phyloP scores from a whole-genome alignment of 2,329 filamentous ascomycete species.

The Ophiostoma quercus region DNA sequence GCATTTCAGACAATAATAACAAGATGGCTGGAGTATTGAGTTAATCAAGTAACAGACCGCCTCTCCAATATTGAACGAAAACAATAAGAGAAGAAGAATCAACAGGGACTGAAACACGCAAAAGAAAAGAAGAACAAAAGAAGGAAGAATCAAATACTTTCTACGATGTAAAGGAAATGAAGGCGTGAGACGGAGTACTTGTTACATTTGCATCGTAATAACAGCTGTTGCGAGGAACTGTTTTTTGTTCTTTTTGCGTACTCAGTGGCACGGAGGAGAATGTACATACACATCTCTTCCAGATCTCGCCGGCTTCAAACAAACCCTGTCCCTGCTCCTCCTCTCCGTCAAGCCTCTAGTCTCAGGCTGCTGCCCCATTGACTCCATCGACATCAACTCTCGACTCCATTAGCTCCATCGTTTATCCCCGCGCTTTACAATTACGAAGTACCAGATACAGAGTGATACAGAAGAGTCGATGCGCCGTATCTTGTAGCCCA shows the following conservation, averaged over 20 bases:
- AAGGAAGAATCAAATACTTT: background rate
- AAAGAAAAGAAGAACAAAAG: background rate
- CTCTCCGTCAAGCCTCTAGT: conserved; percentile 4
- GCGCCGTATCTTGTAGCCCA: background rate
- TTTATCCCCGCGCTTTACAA: conserved; percentile 1
- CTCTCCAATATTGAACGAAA: background rate
- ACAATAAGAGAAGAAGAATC: background rate
- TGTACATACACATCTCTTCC: background rate
- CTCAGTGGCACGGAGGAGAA: background rate
- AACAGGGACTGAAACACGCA: background rate
- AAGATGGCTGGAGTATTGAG: background rate
- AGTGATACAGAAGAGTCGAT: background rate
- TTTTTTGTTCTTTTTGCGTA: background rate
- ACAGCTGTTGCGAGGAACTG: background rate
- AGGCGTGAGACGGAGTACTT: background rate
- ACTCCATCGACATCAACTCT: background rate
- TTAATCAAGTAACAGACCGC: background rate
- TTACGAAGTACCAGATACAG: background rate
- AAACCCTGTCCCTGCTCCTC: conserved; percentile 3
- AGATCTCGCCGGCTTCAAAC: conserved; percentile 6
- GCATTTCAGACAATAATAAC: no score
- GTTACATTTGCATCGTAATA: background rate
- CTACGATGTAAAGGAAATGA: background rate
- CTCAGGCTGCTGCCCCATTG: background rate
- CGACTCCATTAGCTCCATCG: conserved; percentile 10